Evolutionary conservation across 2,329 filamentous ascomycete species (phyloP).

Genomic region (Ceratocystis smalleyi): DNA sequence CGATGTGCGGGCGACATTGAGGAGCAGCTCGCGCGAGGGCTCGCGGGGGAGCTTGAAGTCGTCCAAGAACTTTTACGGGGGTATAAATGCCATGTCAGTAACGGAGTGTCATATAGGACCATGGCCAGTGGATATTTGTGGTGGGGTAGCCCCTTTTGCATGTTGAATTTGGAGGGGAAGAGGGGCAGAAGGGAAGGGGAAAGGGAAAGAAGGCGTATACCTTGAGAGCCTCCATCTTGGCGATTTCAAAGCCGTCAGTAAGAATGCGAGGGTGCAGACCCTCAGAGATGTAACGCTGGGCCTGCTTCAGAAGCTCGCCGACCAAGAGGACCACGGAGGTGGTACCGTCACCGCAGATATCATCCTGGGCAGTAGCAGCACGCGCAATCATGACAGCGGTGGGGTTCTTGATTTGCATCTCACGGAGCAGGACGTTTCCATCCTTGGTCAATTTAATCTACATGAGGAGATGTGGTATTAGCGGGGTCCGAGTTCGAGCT

Average conservation of each 20-base stretch:
- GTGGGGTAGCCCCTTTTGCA: not conserved
- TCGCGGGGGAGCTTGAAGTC: conserved; percentile 77
- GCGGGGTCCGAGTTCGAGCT: conserved; percentile 19
- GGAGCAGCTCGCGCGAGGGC: conserved; percentile 82
- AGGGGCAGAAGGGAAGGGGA: not conserved
- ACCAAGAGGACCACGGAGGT: conserved; percentile 92
- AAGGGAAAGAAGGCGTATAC: conserved; percentile 28
- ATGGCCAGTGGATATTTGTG: conserved; percentile 10
- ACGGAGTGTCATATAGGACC: not conserved
- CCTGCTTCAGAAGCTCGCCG: conserved; percentile 94
- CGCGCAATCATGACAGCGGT: conserved; percentile 74
- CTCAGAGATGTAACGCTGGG: conserved; percentile 87
- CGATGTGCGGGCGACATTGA: conserved; percentile 86
- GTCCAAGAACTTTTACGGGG: conserved; percentile 62
- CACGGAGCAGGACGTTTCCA: conserved; percentile 68
- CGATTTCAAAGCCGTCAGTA: conserved; percentile 94
- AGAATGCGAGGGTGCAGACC: conserved; percentile 94
- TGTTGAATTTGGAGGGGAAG: too few species aligned
- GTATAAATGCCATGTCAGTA: conserved; percentile 12
- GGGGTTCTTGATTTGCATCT: conserved; percentile 95
- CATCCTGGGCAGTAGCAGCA: conserved; percentile 91
- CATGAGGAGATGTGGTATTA: not conserved
- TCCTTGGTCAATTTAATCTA: conserved; percentile 99
- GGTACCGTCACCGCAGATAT: conserved; percentile 95
- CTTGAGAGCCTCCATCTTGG: conserved; percentile 82